A percentile compares a stretch with the other conserved stretches of the same genome.
Conservation (phyloP, 208 protist species). For the Kentomonas sorsogonicus region DNA sequence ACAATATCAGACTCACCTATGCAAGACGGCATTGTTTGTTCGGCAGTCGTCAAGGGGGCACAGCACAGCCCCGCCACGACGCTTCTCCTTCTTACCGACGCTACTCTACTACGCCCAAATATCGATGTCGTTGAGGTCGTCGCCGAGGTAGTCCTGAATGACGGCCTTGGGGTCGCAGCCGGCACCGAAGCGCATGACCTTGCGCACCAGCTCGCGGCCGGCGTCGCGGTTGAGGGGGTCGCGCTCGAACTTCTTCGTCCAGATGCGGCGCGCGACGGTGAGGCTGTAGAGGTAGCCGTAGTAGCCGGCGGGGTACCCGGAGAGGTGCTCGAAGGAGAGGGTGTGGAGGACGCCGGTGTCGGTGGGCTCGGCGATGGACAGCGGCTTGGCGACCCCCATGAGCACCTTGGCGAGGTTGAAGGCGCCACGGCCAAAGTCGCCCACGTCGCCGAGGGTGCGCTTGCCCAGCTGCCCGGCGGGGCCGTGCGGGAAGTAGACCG, state of each 20-base stretch:
- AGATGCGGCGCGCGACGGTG: conserved; percentile 84
- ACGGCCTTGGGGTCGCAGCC: conserved; percentile 74
- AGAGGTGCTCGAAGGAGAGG: conserved; percentile 88
- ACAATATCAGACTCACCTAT: background rate
- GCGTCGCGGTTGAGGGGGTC: conserved; percentile 85
- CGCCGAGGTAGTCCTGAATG: conserved; percentile 78
- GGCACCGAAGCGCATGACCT: conserved; percentile 85
- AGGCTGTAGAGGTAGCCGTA: conserved; percentile 92
- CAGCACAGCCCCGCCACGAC: too few species aligned
- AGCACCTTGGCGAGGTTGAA: conserved; percentile 82
- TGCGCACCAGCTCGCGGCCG: conserved; percentile 69
- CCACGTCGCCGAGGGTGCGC: conserved; percentile 67
- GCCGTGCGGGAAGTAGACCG: conserved; percentile 81
- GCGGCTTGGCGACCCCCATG: conserved; percentile 69
- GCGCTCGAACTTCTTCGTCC: conserved; percentile 83
- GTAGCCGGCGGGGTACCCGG: conserved; percentile 87
- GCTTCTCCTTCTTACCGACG: background rate
- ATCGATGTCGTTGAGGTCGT: conserved; percentile 81
- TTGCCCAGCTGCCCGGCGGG: conserved; percentile 66
- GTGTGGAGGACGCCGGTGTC: conserved; percentile 60
- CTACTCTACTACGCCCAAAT: conserved; percentile 64
- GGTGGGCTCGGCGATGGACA: conserved; percentile 71
- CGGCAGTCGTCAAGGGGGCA: too few species aligned
- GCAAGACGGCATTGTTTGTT: too few species aligned
- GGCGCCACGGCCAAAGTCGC: conserved; percentile 64